A percentile compares a stretch with the other conserved stretches of the same genome.
Conservation (phyloP, 1,284 basidiomycete species). For the Leccinum ponderosum region DNA sequence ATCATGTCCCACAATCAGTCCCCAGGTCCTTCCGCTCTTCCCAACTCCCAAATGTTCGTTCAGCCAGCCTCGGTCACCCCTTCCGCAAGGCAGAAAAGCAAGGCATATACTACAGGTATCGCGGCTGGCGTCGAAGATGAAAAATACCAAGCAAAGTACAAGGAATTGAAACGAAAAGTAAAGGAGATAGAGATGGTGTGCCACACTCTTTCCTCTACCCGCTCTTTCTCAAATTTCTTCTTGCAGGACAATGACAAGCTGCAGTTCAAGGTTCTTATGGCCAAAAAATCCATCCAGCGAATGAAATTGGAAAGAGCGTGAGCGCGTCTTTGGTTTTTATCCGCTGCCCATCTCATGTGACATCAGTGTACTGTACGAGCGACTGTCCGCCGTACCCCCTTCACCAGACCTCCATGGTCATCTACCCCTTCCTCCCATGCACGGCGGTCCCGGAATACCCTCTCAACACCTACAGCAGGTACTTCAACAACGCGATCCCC, state of each 20-base stretch:
- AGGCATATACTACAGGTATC: slow-evolving; percentile 58
- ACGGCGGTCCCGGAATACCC: slow-evolving; percentile 36
- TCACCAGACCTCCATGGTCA: slow-evolving; percentile 50
- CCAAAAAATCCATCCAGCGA: slow-evolving; percentile 84
- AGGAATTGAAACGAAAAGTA: slow-evolving; percentile 87
- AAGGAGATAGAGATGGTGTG: slow-evolving; percentile 83
- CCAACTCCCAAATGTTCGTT: slow-evolving; percentile 32
- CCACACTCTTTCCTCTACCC: slow-evolving; percentile 20
- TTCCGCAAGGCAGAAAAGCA: slow-evolving; percentile 51
- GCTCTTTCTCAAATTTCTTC: slow-evolving; percentile 1
- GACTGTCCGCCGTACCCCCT: slow-evolving; percentile 59
- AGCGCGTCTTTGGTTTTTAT: slow-evolving; percentile 40
- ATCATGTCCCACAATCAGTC: slow-evolving; percentile 58
- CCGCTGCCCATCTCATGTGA: slow-evolving; percentile 26
- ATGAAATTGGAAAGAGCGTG: slow-evolving; percentile 90
- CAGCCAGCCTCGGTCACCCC: slow-evolving; percentile 31
- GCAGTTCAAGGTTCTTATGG: slow-evolving; percentile 76
- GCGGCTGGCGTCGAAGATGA: slow-evolving; percentile 81
- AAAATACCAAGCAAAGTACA: slow-evolving; percentile 90
- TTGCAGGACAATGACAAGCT: slow-evolving; percentile 85
- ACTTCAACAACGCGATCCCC: slow-evolving; percentile 42
- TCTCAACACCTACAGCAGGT: slow-evolving; percentile 38
- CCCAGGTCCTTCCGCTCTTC: slow-evolving; percentile 43
- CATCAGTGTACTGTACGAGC: slow-evolving; percentile 73
- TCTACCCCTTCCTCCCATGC: slow-evolving; percentile 39